Base-by-base conservation (phyloP, 1,139 yeast species). In the Saccharomyces hybrid region DNA sequence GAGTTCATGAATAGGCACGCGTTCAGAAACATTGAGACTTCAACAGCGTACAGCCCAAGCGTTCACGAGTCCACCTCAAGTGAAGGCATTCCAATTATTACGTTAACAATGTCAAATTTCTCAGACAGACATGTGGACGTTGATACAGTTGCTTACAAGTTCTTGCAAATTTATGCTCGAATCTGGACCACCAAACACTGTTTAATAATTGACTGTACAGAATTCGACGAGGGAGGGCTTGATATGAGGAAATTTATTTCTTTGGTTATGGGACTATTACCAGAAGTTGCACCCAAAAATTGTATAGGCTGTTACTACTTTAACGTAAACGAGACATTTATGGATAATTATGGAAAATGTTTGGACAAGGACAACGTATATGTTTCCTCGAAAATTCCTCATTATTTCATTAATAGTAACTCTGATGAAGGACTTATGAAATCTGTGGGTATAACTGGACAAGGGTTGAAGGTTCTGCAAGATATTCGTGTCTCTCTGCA, bases 1-100 rank as follows among this genome's bases (percentile, higher is more conserved):
- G 96, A 88, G 55, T 87, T 87, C 61, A 84, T 88, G 90, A 78
- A 83, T 27, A 82, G 83, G 57, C 80, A 84, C 73, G 75, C 88
- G 0, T 73, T 79, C 52, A 77, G 78, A 52, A 83, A 83, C 58
- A 71, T 79, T 34, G 81, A 79, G 9, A 38, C 44, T 2, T 20
- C 44, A 38, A 38, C 44, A 9, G 69, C 73, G 4, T 38, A 28
- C 25, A 20, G 27, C 4, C 76, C 80, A 0, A 74, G 84, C 46
- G 77, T 86, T 7, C 83, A 80, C 54, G 88, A 81, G 59, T 80
- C 87, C 0, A 80, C 85, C 20, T 80, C 85, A 52, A 74, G 78
- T 49, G 95, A 88, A 66, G 96, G 96, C 6, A 72, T 81, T 0
- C 95, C 95, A 0, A 76, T 83, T 26, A 72, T 88, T 26, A 82